Evolutionary conservation across 192 early-diverging fungal genomes (phyloP), one percentile per base, ranked within the genome.

Genomic region (Globomyces pollinis-pini): DNA sequence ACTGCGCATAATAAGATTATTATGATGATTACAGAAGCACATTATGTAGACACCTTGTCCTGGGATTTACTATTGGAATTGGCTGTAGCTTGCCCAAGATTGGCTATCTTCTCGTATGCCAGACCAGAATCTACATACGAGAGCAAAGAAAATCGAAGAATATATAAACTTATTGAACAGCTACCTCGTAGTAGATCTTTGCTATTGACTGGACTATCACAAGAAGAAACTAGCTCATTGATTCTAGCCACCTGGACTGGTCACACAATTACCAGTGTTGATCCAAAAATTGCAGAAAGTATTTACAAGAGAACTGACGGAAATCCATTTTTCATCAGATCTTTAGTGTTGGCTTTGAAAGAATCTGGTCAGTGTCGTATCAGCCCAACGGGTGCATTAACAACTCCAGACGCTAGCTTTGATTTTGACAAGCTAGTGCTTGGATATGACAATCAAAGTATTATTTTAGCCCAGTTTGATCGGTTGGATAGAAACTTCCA

Each of bases 401-500:
- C 38, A 2, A 60, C 66, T 1, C 47, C 28, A 15, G 63, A 58
- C 28, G 45, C 33, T 1, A 64, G 68, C 12, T 80, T 76, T 36
- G 72, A 80, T 62, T 73, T 76, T 45, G 75, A 78, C 12, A 47
- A 66, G 18, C 59, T 79, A n/a, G 64, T 72, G 16, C 47, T 69
- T 29, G 71, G 65, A 9, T 58, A 69, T 42, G 76, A 79, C 54
- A 49, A 71, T 21, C 78, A 79, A 53, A 62, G 39, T 36, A 68
- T 79, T 13, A 63, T 79, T 38, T 41, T 76, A 2, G 72, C 77
- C 13, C 75, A 77, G 52, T 79, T 80, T 56, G 77, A 79, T 41
- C 64, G 76, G 33, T 60, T 79, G 13, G 71, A 78, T 32, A 45
- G 72, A 24, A 74, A 65, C 35, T 77, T 70, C 51, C 77, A 79